phyloP scores from a whole-genome alignment of 75 land plant genomes.

The Pseudotsuga menziesii region DNA sequence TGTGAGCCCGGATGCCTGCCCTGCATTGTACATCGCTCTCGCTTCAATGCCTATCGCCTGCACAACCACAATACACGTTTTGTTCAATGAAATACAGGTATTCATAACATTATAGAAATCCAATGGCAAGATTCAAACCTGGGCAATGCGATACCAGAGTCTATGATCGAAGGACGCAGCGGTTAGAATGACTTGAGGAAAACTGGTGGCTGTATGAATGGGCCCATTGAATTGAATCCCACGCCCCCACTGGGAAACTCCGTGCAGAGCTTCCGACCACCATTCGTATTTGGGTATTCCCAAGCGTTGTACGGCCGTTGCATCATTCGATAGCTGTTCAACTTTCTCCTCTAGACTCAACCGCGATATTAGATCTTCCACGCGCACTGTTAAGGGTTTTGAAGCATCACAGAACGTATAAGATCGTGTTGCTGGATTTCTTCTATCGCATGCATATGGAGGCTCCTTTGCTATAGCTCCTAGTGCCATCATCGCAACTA shows the following conservation, averaged over 20 bases:
- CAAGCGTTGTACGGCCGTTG: slow-evolving; percentile 62
- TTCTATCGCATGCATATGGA: slow-evolving; percentile 55
- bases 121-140: slow-evolving; percentile 30
- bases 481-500: neutral
- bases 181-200: slow-evolving; percentile 89
- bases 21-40: slow-evolving; percentile 80
- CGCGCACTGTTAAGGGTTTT: slow-evolving; percentile 41
- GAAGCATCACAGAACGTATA: slow-evolving; percentile 55
- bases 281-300: slow-evolving; percentile 82
- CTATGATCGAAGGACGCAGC: slow-evolving; percentile 75
- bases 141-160: slow-evolving; percentile 78
- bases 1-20: slow-evolving; percentile 76
- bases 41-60: slow-evolving; percentile 70
- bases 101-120: neutral
- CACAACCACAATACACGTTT: neutral
- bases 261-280: slow-evolving; percentile 96
- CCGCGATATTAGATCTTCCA: slow-evolving; percentile 57
- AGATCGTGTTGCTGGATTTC: slow-evolving; percentile 25
- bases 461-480: slow-evolving; percentile 13
- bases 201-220: slow-evolving; percentile 66
- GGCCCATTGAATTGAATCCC: slow-evolving; percentile 57
- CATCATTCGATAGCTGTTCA: slow-evolving; percentile 59
- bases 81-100: too few species aligned
- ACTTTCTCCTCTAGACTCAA: slow-evolving; percentile 76
- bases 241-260: slow-evolving; percentile 42